Percentiles rank a stretch among this genome's conserved stretches.
Evolutionary conservation across 306 rosid genomes (phyloP).

Genomic region (Lathyrus aphaca): DNA sequence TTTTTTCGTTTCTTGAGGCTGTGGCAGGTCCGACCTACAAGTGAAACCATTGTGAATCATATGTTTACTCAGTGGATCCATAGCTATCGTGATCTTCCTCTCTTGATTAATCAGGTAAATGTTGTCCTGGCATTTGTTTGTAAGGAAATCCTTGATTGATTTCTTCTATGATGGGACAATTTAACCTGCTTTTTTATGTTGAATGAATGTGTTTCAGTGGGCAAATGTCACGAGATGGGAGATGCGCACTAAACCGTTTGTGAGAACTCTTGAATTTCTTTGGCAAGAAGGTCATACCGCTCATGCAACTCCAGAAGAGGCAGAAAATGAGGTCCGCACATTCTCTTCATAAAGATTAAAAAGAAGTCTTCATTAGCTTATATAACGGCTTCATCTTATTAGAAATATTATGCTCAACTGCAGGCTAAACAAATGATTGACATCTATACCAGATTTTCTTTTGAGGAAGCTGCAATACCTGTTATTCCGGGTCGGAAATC

Average conservation of each 20-base stretch:
- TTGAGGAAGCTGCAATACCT: conserved; percentile 93
- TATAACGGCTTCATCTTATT: conserved; percentile 25
- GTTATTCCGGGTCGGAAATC: conserved; percentile 95
- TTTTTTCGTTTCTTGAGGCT: conserved; percentile 85
- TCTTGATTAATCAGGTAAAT: conserved; percentile 83
- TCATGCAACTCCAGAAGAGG: conserved; percentile 87
- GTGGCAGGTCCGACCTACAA: conserved; percentile 94
- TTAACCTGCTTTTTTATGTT: conserved; percentile 7
- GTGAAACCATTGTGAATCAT: conserved; percentile 96
- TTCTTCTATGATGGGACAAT: conserved; percentile 6
- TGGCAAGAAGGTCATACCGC: conserved; percentile 99
- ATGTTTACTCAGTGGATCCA: conserved; percentile 99
- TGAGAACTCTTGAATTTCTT: conserved; percentile 95
- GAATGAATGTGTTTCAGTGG: conserved; percentile 67
- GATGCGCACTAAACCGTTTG: conserved; percentile 96
- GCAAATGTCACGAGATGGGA: conserved; percentile 99
- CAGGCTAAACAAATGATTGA: conserved; percentile 98
- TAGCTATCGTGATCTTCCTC: conserved; percentile 97
- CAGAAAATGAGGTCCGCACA: conserved; percentile 81
- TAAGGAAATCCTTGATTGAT: neutral
- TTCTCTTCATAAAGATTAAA: conserved; percentile 21
- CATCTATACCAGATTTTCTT: conserved; percentile 85
- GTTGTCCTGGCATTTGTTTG: conserved; percentile 23
- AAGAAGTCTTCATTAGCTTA: conserved; percentile 4
- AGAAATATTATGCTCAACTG: conserved; percentile 45